Evolutionary conservation across 768 basidiomycete genomes (phyloP).

Genomic region (Hericium erinaceus): DNA sequence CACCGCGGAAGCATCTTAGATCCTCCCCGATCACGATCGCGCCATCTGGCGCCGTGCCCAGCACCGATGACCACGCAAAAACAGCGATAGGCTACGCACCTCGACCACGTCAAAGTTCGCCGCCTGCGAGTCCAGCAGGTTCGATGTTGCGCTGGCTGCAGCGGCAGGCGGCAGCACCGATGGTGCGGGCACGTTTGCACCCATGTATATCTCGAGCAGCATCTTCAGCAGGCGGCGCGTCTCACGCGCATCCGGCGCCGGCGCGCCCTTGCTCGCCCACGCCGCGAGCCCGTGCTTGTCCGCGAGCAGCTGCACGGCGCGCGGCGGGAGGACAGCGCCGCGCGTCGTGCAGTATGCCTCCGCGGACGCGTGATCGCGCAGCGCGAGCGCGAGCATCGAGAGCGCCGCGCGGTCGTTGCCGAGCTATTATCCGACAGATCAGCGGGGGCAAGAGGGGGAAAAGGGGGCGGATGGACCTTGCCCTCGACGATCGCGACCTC

Average conservation of each 20-base stretch:
- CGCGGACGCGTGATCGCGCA: slow-evolving; percentile 69
- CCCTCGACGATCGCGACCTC: slow-evolving; percentile 75
- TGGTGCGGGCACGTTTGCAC: slow-evolving; percentile 21
- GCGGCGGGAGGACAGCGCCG: slow-evolving; percentile 62
- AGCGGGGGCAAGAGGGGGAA: neutral
- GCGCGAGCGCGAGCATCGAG: slow-evolving; percentile 51
- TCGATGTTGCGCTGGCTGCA: slow-evolving; percentile 39
- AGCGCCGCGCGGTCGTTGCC: slow-evolving; percentile 57
- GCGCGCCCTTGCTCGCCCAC: slow-evolving; percentile 44
- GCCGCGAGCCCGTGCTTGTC: slow-evolving; percentile 34
- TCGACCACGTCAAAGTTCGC: slow-evolving; percentile 69
- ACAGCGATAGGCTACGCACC: slow-evolving; percentile 33
- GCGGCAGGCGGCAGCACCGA: neutral
- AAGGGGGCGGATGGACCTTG: slow-evolving; percentile 39
- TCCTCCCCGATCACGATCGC: too few relatives aligned
- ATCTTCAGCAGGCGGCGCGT: slow-evolving; percentile 57
- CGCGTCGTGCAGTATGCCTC: slow-evolving; percentile 81
- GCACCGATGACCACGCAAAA: neutral
- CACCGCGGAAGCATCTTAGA: too few relatives aligned
- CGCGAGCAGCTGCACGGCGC: slow-evolving; percentile 42
- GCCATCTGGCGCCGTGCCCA: too few relatives aligned
- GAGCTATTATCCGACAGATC: slow-evolving; percentile 26
- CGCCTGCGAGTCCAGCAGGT: slow-evolving; percentile 72
- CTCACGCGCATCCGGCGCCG: slow-evolving; percentile 25
- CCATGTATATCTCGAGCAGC: slow-evolving; percentile 77